These are phyloP conservation scores for Cercospora sp. DNA, from an alignment of 2,329 filamentous ascomycete species.

Conservation along the genomic window DNA sequence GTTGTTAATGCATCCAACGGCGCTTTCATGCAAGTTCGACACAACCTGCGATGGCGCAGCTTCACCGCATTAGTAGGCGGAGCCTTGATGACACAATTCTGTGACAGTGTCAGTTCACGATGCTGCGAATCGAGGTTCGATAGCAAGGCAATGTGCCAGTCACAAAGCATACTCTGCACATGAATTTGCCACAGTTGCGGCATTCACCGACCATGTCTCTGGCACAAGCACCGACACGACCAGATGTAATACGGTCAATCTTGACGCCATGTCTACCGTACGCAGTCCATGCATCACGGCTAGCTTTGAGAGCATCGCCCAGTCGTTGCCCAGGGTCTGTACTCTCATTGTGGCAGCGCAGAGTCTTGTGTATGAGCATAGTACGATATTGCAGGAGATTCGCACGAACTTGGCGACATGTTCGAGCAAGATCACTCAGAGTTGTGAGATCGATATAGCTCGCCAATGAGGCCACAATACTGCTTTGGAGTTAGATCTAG, in stretches of 20 bases:
- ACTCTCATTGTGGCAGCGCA: slow-evolving; percentile 76
- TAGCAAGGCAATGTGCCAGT: not conserved
- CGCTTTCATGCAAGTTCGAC: slow-evolving; percentile 69
- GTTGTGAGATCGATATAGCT: slow-evolving; percentile 81
- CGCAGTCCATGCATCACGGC: slow-evolving; percentile 31
- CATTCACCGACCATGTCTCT: slow-evolving; percentile 85
- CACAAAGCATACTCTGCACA: slow-evolving; percentile 68
- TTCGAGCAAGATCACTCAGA: slow-evolving; percentile 77
- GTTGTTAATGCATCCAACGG: slow-evolving; percentile 57
- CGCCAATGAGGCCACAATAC: slow-evolving; percentile 74
- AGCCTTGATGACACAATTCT: slow-evolving; percentile 90
- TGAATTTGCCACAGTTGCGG: slow-evolving; percentile 70
- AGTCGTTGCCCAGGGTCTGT: slow-evolving; percentile 56
- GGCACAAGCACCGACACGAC: slow-evolving; percentile 77
- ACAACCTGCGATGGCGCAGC: slow-evolving; percentile 78
- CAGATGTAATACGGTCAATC: slow-evolving; percentile 52
- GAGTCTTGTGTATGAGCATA: slow-evolving; percentile 70
- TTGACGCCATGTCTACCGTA: slow-evolving; percentile 34
- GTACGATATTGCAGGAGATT: slow-evolving; percentile 76
- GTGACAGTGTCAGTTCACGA: slow-evolving; percentile 21
- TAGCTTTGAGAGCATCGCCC: slow-evolving; percentile 39
- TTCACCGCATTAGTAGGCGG: slow-evolving; percentile 67
- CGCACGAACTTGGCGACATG: slow-evolving; percentile 75
- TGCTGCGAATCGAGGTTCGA: not conserved
- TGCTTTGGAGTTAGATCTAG: slow-evolving; percentile 44